Base-by-base conservation (phyloP, 371 early-diverging fungal genomes). In the Mortierella sp. region DNA sequence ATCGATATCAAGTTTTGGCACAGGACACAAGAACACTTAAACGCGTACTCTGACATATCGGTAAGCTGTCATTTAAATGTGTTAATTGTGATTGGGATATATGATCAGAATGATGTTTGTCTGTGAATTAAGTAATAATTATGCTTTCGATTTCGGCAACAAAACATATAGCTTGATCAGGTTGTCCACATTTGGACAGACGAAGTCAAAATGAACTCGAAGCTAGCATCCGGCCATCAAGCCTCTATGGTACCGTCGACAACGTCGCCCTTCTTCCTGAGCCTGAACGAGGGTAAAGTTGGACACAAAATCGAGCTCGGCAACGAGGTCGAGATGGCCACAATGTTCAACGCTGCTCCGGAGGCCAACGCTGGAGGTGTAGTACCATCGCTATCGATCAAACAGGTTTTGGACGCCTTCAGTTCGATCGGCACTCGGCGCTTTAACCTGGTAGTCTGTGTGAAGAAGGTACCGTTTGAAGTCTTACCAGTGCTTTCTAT, bases 1-100 rank as follows among this genome's bases (percentile, higher is more conserved):
- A 70, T 70, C 44, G 78, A 70, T 17, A 58, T 76, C 46, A 62
- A 69, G 39, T 52, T 65, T n/a, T 76, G 78, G 78, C 70, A 76
- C 56, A 69, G 65, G 39, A 57, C 70, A 6, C 53, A 61, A 24
- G 78, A 76, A 23, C 66, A 69, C 54, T 24, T 69, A 21, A 23
- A 49, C 14, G n/a, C 42, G 3, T 69, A 61, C 58, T 46, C 64
- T 5, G 9, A 41, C n/a, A 56, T 75, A 7, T 57, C 60, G 24
- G 76, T 75, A 69, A 55, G 7, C 21, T 15, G 15, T 21, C 43
- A 6, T n/a, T n/a, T n/a, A n/a, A n/a, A n/a, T n/a, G n/a, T n/a
- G n/a, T n/a, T n/a, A n/a, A n/a, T n/a, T n/a, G n/a, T n/a, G n/a
- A n/a, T n/a, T n/a, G n/a, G n/a, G n/a, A n/a, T n/a, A n/a, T n/a